Base-by-base conservation (phyloP, 2,329 filamentous ascomycete genomes). In the Thelonectria discophora region DNA sequence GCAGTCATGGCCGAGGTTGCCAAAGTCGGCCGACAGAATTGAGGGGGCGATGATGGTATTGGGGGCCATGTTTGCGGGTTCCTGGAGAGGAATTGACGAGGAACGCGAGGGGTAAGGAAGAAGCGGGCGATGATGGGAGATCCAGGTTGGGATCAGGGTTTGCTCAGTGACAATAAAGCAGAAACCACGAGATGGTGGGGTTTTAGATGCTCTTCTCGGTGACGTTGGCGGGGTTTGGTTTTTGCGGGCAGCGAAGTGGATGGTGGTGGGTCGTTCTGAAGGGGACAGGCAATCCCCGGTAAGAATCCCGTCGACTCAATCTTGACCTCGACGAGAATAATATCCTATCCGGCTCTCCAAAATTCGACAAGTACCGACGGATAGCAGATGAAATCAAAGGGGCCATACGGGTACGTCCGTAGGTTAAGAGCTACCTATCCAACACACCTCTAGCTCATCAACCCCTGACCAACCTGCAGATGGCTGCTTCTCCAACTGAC, bases 11-110 rank as follows among this genome's bases (percentile, higher is more conserved):
- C 94, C 94, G 60, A 99, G 86, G 67, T 90, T 85, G 74, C 88
- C 94, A 80, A 99, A 99, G 84, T 99, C 94, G 68, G 94, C 94
- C 73, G 94, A 96, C 63, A 99, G 89, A 72, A 99, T 98, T n/a
- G 94, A 98, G 30, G 95, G 95, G 15, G 94, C 94, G 73, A 99
- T 97, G 77, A 99, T 97, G 49, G 95, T 91, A 65, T 90, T 88
- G 21, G 94, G 95, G 59, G 92, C 84, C 94, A 98, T 98, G 66
- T 63, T 81, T 51, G 10, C 30, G n/a, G 32, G 10, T n/a, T 60
- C n/a, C 30, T 17, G 24, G 18, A 11, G 37, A 52, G 46, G 34
- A 37, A 13, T 37, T 37, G 12, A 40, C 37, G 48, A 56, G 40
- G 7, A 17, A 34, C 15, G 20, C 13, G 18, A 34, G 30, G 9